Base-by-base conservation (phyloP, 495 filamentous ascomycete species). In the Poronia punctata region DNA sequence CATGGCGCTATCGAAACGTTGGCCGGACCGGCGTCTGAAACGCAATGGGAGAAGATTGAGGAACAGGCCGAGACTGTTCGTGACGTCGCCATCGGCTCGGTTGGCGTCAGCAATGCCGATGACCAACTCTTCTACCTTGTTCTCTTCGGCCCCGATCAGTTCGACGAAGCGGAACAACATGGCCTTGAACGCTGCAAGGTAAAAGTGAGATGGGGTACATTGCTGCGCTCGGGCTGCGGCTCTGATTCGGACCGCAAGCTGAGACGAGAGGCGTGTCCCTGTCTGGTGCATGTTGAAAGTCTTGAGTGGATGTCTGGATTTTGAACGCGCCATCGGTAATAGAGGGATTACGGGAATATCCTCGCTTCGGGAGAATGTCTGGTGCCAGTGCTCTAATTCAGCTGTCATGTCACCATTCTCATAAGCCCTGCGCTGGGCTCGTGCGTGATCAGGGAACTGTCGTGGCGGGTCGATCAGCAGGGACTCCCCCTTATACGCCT, bases 11-110 rank as follows among this genome's bases (percentile, higher is more conserved):
- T 7, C 29, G 15, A 63, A 63, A 0, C 10, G 25, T 6, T 35
- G 25, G 9, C 31, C 18, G 11, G 10, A 0, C 4, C 20, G 19
- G 1, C 19, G 25, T 11, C 25, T 42, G 49, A 72, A 64, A 2
- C 53, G 56, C 3, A 77, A 21, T 0, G 75, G 59, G 0, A 79
- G 53, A 2, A 76, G 39, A 36, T 80, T 76, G 7, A 75, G 30
- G 23, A 60, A 69, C 20, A 62, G 38, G 7, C 76, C 67, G 11
- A 78, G 46, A 9, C 40, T 66, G 3, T 43, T 35, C n/a, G 57
- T 22, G 2, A 64, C 26, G 4, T 40, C 25, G 11, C 8, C 30
- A 1, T 59, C 48, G 3, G 7, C 47, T 4, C 71, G 58, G 12
- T 54, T 51, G 2, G 52, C 59, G 32, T 70, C 65, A 7, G 50